Base-by-base conservation (phyloP, 305 asterid genomes). In the Rubia occidens region DNA sequence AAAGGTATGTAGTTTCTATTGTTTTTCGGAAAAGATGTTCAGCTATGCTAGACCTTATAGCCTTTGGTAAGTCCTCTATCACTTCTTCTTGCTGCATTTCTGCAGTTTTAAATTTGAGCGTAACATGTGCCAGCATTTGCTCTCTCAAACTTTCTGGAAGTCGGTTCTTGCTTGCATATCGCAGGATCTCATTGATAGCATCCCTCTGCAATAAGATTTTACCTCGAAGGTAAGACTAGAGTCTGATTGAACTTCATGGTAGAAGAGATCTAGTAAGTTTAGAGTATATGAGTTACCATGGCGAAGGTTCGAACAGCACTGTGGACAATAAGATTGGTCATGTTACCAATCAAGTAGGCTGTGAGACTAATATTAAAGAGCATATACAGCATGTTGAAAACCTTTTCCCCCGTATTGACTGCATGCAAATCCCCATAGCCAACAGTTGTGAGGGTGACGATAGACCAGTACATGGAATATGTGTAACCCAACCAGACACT, bases 401-500 rank as follows among this genome's bases (percentile, higher is more conserved):
- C 59, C 82, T 90, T 93, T 83, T 93, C 98, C 45, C 88, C 94
- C 5, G 94, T 85, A 77, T 90, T 93, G 60, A 72, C 78, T 9
- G 98, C 97, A 3, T 82, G 90, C 76, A 93, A 78, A 79, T 93
- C 98, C 1, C 97, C 98, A 43, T 93, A 93, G 17, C 98, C 98
- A 5, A 89, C 89, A 5, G 98, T 90, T 29, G 97, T 71, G 75
- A 93, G 91, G 61, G 98, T 93, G 65, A 85, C 97, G 65, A 93
- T 80, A 29, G 97, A 85, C 98, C 97, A 93, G 54, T 93, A 93
- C 83, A 87, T 83, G 64, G 97, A 78, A 66, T 90, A 90, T 1
- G 96, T 90, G 73, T 93, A 93, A 39, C 93, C 95, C 72, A 88
- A 60, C 96, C 90, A 86, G 13, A 85, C 80, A 65, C 94, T 87